Percentiles rank a stretch among this genome's conserved stretches.
Evolutionary conservation across 805 yeast genomes (phyloP).

Genomic region (Saturnispora sanitii): DNA sequence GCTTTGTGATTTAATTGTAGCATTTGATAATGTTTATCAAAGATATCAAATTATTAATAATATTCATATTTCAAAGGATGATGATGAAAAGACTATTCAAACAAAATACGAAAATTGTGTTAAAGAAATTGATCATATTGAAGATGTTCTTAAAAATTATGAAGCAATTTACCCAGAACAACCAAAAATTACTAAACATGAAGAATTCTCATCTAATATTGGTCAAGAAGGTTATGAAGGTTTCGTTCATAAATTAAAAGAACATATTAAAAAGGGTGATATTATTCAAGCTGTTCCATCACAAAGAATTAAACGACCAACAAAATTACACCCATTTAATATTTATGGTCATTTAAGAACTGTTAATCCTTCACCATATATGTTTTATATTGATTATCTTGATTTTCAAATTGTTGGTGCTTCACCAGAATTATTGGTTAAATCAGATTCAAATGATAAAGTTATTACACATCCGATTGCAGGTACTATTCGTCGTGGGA

Average conservation of each 20-base stretch:
- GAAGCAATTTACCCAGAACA: constrained; percentile 59
- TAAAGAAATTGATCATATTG: constrained; percentile 47
- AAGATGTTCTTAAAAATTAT: constrained; percentile 36
- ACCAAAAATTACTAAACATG: constrained; percentile 55
- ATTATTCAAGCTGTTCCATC: constrained; percentile 98
- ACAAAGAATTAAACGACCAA: constrained; percentile 91
- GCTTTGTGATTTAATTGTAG: constrained; percentile 84
- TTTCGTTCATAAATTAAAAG: constrained; percentile 66
- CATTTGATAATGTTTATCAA: constrained; percentile 90
- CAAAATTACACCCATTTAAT: constrained; percentile 92
- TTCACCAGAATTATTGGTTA: constrained; percentile 88
- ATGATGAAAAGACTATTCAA: constrained; percentile 26
- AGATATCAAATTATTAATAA: constrained; percentile 86
- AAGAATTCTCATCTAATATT: constrained; percentile 73
- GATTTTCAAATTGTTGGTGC: constrained; percentile 97
- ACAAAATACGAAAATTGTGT: constrained; percentile 46
- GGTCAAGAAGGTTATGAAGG: constrained; percentile 89
- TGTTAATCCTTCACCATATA: constrained; percentile 95
- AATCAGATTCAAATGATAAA: constrained; percentile 60
- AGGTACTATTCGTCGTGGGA: constrained; percentile 89
- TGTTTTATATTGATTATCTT: constrained; percentile 84
- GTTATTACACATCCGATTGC: constrained; percentile 96
- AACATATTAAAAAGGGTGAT: constrained; percentile 83
- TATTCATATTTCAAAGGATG: constrained; percentile 36
- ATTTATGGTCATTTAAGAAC: constrained; percentile 89